Evolutionary conservation across 768 basidiomycete species (phyloP).

Genomic region (Daedaleopsis nitida): DNA sequence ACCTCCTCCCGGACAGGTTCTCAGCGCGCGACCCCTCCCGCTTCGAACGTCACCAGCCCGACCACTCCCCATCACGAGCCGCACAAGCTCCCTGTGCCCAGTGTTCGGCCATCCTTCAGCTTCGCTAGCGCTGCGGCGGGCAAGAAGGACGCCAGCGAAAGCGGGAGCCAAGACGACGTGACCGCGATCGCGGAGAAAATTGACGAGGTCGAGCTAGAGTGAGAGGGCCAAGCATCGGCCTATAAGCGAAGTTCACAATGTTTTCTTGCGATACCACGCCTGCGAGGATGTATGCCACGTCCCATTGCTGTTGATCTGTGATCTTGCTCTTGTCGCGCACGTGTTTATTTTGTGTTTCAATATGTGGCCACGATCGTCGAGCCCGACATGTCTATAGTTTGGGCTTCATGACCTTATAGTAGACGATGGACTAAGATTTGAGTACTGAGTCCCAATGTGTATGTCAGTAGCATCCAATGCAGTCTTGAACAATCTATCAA

Average conservation of each 20-base stretch:
- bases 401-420: background rate
- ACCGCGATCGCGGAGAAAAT: conserved; percentile 34
- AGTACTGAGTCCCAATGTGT: background rate
- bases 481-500: no score
- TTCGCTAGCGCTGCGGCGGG: conserved; percentile 76
- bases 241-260: background rate
- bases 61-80: conserved; percentile 26
- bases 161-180: conserved; percentile 25
- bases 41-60: conserved; percentile 34
- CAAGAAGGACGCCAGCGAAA: conserved; percentile 40
- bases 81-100: conserved; percentile 38
- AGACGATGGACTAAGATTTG: background rate
- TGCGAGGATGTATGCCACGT: conserved; percentile 3
- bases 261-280: background rate
- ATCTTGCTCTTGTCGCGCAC: conserved; percentile 11
- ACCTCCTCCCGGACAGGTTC: conserved; percentile 39
- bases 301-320: conserved; percentile 22
- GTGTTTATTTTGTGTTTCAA: conserved; percentile 24
- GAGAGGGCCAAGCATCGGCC: conserved; percentile 2
- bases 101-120: conserved; percentile 72
- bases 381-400: conserved; percentile 10
- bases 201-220: conserved; percentile 35
- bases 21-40: conserved; percentile 31
- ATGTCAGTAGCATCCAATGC: no score
- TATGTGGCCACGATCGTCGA: conserved; percentile 14